Evolutionary conservation across 345 rosid genomes (phyloP).

Genomic region (Arabidopsis arenosa): DNA sequence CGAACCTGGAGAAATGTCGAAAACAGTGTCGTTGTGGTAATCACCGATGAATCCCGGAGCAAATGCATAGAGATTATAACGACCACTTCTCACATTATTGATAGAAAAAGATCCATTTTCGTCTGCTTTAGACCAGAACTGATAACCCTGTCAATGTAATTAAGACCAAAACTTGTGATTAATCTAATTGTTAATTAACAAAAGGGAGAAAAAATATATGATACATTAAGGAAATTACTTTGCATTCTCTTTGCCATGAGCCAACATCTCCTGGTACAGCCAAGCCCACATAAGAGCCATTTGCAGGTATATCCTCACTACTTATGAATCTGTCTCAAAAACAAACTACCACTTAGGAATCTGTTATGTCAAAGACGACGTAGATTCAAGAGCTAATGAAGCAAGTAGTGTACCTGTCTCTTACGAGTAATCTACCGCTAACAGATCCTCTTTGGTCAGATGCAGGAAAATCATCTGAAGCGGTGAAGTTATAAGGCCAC

Average conservation of each 20-base stretch:
- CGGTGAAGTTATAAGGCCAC: slow-evolving; percentile 89
- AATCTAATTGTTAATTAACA: background rate
- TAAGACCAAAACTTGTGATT: background rate
- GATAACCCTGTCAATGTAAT: slow-evolving; percentile 67
- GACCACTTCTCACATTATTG: slow-evolving; percentile 52
- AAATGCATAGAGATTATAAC: slow-evolving; percentile 74
- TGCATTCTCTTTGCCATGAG: slow-evolving; percentile 92
- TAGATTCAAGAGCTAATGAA: background rate
- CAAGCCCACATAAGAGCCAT: slow-evolving; percentile 77
- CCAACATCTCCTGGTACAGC: slow-evolving; percentile 86
- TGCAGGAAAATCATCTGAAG: slow-evolving; percentile 68
- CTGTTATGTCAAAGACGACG: background rate
- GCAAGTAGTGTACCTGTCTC: slow-evolving; percentile 58
- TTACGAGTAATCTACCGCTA: slow-evolving; percentile 66
- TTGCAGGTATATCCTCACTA: slow-evolving; percentile 48
- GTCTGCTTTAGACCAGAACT: slow-evolving; percentile 80
- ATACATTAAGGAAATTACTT: slow-evolving; percentile 53
- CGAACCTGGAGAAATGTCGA: slow-evolving; percentile 64
- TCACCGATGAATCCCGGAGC: slow-evolving; percentile 88
- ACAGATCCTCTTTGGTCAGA: slow-evolving; percentile 67
- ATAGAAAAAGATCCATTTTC: slow-evolving; percentile 65
- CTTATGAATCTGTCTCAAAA: slow-evolving; percentile 51
- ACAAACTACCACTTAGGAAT: slow-evolving; percentile 25
- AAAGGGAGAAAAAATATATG: background rate
- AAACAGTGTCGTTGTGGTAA: slow-evolving; percentile 52